Evolutionary conservation across 176 grass and related monocot genomes (phyloP), one percentile per base, ranked within the genome.

Genomic region (Otatea glauca): DNA sequence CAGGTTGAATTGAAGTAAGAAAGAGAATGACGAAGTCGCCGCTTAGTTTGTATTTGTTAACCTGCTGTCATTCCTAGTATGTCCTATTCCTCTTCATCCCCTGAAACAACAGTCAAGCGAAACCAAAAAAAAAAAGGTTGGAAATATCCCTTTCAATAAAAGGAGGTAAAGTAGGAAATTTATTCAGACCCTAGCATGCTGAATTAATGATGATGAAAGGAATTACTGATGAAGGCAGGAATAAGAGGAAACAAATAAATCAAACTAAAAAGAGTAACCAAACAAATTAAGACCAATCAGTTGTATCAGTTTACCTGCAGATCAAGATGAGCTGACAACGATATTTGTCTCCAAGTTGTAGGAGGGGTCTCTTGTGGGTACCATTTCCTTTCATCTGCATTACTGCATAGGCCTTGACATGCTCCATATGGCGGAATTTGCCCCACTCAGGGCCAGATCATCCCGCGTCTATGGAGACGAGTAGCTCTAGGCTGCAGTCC

Each of bases 321-420:
- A 75, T 10, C 7, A 11, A 5, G 48, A 18, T 43, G 9, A 51
- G 14, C 0, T 3, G 43, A 37, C 35, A 37, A 0, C 39, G 47
- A 56, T 27, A 23, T 85, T 77, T 45, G 73, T 85, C 24, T 85
- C 64, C 7, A 77, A 59, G 6, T 9, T 43, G 64, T 24, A 2
- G 2, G 35, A 37, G 14, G 74, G 38, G 1, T 47, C 13, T 48
- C 64, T 35, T 60, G 17, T 78, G 51, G 7, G 0, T 37, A 38
- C 41, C 61, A 43, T 69, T 59, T 68, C 16, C 15, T 63, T 5
- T 0, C 0, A 38, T 20, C n/a, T 27, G 10, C 67, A 6, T 44
- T 45, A 0, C 0, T 78, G 74, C 18, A 23, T 60, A 85, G 0
- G 24, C 83, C 11, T 78, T 78, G 3, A 78, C 17, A 18, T 70